Evolutionary conservation across 495 filamentous ascomycete species (phyloP), one percentile per base, ranked within the genome.

Genomic region (Geopyxis carbonaria): DNA sequence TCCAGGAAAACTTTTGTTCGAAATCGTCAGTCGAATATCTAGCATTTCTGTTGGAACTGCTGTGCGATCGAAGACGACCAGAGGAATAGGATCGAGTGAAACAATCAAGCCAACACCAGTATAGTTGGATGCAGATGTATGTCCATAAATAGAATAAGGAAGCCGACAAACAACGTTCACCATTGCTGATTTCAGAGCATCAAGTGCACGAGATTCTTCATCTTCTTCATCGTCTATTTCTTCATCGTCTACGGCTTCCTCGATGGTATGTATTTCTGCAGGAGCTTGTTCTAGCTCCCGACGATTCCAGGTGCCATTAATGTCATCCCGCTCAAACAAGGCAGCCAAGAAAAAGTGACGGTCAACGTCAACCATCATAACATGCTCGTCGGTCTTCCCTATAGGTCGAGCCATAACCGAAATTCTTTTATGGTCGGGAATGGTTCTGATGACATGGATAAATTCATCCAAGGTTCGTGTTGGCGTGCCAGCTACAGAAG

Each of bases 261-360:
- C 33, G 2, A 23, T n/a, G 8, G 42, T 27, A 13, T 31, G 36
- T 3, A 27, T 27, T 19, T 45, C 22, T 29, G 19, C 34, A 8
- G 39, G 53, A 11, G 53, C 36, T 22, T 44, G 30, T 31, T 29
- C 44, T 15, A 56, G 45, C 30, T 56, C 53, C n/a, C 43, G 45
- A 14, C 52, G 56, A 13, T 32, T 45, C 53, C 53, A 56, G 9
- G 45, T 41, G 20, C 53, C 53, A 4, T 41, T 34, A 30, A 25
- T 22, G 11, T 56, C 53, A 15, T 56, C 32, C 18, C 53, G 41
- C 18, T 51, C 52, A 21, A 56, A 56, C 31, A 56, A 31, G 5
- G 53, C 52, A 4, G 53, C 53, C 31, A 56, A 40, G 48, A 56
- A 56, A 37, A 56, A 56, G 44, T 56, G 53, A 3, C 53, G 44